Evolutionary conservation across 305 asterid species (phyloP).

Genomic region (Fraxinus sp.): DNA sequence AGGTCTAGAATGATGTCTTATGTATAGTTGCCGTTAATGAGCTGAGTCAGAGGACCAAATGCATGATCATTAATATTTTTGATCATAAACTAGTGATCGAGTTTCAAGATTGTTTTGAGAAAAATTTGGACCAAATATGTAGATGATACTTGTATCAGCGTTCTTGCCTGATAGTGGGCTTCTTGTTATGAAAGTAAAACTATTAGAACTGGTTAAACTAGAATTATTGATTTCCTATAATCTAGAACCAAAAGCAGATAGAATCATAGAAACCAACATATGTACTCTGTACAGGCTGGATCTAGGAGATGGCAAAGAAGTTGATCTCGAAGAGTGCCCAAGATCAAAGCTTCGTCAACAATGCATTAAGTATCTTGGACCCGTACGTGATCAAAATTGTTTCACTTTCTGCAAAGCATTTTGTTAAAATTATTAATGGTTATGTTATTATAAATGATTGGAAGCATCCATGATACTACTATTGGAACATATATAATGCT

Average conservation of each 20-base stretch:
- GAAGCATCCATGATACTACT: constrained; percentile 3
- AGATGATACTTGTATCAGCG: not conserved
- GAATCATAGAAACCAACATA: constrained; percentile 1
- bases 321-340: constrained; percentile 66
- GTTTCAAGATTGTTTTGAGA: not conserved
- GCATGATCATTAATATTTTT: not conserved
- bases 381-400: constrained; percentile 48
- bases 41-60: constrained; percentile 9
- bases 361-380: constrained; percentile 83
- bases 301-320: constrained; percentile 85
- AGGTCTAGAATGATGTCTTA: constrained; percentile 23
- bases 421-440: not conserved
- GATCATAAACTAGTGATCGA: not conserved
- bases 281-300: constrained; percentile 61
- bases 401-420: not conserved
- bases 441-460: not conserved
- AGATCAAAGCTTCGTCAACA: constrained; percentile 74
- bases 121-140: not conserved
- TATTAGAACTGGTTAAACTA: not conserved
- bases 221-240: not conserved
- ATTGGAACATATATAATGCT: not conserved
- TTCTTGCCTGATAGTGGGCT: constrained; percentile 2
- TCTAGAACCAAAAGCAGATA: constrained; percentile 18
- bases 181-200: constrained; percentile 17
- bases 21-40: constrained; percentile 9